Conservation (phyloP, 176 grass and related monocot genomes). For the Raddia distichophylla region DNA sequence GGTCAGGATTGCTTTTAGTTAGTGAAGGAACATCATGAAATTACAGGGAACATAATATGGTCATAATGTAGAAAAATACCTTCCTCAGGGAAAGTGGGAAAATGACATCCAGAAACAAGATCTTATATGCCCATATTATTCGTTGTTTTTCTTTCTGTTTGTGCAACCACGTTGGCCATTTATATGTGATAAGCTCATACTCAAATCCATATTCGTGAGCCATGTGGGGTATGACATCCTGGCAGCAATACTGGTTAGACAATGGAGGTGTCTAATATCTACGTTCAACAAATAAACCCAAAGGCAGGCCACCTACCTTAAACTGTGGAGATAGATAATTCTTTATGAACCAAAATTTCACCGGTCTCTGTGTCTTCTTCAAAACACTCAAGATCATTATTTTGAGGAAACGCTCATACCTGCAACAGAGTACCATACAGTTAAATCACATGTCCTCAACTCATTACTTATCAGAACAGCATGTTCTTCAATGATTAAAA, state of each 20-base stretch:
- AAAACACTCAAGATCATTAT: conserved; percentile 99
- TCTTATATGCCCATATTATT: conserved; percentile 99
- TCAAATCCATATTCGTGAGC: conserved; percentile 90
- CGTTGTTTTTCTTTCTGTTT: conserved; percentile 99
- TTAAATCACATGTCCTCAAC: conserved; percentile 37
- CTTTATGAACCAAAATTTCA: conserved; percentile 99
- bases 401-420: conserved; percentile 98
- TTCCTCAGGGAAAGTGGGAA: conserved; percentile 95
- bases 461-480: conserved; percentile 7
- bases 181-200: conserved; percentile 96
- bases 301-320: conserved; percentile 63
- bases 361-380: conserved; percentile 87
- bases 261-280: conserved; percentile 29
- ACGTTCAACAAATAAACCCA: conserved; percentile 38
- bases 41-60: conserved; percentile 28
- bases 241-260: conserved; percentile 39
- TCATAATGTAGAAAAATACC: conserved; percentile 43
- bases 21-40: conserved; percentile 9
- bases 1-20: conserved; percentile 15
- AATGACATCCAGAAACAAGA: conserved; percentile 99
- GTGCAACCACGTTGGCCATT: conserved; percentile 99
- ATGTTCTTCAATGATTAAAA: conserved; percentile 13
- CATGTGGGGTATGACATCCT: conserved; percentile 99
- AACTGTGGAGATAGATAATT: conserved; percentile 99
- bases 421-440: conserved; percentile 45